These are phyloP conservation scores for Acacia acuminata DNA, from an alignment of 306 rosid genomes.

Conservation along the genomic window DNA sequence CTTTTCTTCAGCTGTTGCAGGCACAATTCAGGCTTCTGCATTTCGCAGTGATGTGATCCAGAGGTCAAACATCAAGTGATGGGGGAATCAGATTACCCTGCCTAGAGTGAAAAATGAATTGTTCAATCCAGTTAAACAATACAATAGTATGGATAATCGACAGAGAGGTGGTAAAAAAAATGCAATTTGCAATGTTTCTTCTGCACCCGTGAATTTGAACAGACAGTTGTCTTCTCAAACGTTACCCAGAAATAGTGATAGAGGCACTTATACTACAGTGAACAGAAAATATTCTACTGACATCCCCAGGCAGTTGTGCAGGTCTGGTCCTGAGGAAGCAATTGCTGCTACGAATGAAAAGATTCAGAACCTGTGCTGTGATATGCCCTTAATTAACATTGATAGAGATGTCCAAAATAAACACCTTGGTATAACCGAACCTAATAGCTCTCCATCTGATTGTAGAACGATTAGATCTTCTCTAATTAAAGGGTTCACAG, in stretches of 20 bases:
- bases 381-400: slow-evolving; percentile 48
- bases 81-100: slow-evolving; percentile 48
- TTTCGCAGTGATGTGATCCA: slow-evolving; percentile 45
- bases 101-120: slow-evolving; percentile 43
- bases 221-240: slow-evolving; percentile 45
- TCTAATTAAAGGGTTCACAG: slow-evolving; percentile 40
- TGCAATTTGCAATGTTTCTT: slow-evolving; percentile 42
- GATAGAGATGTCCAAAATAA: slow-evolving; percentile 44
- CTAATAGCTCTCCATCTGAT: slow-evolving; percentile 48
- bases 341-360: slow-evolving; percentile 41
- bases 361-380: slow-evolving; percentile 51
- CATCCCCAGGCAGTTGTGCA: slow-evolving; percentile 38
- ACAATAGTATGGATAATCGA: slow-evolving; percentile 41
- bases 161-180: slow-evolving; percentile 42
- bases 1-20: slow-evolving; percentile 56
- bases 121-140: slow-evolving; percentile 44
- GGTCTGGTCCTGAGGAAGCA: slow-evolving; percentile 45
- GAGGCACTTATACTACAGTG: slow-evolving; percentile 35
- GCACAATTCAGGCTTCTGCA: slow-evolving; percentile 37
- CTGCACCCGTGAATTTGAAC: slow-evolving; percentile 41
- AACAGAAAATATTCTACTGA: slow-evolving; percentile 33
- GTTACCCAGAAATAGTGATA: slow-evolving; percentile 40
- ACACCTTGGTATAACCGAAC: slow-evolving; percentile 39
- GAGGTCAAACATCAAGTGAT: slow-evolving; percentile 41
- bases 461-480: slow-evolving; percentile 37